Percentiles rank a stretch among this genome's conserved stretches.
These are phyloP conservation scores for Penicillium goetzii DNA, from an alignment of 495 filamentous ascomycete genomes.

Conservation along the genomic window DNA sequence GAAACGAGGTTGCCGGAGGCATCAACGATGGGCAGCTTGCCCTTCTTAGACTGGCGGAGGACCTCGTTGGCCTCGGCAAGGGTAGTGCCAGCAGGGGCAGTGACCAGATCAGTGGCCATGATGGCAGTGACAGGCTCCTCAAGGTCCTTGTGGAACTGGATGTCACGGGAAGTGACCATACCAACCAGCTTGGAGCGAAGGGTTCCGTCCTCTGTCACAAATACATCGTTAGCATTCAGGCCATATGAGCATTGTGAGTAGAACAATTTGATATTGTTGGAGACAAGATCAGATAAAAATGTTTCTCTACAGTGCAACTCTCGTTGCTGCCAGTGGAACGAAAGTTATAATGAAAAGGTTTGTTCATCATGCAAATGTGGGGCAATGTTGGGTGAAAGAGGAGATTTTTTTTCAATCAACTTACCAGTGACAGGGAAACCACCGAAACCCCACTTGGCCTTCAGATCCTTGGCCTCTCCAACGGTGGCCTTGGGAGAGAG, in stretches of 20 bases:
- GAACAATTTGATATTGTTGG: conserved; percentile 18
- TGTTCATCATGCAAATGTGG: conserved; percentile 68
- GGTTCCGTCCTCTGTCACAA: conserved; percentile 76
- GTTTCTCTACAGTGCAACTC: conserved; percentile 80
- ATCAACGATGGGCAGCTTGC: conserved; percentile 97
- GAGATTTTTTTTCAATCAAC: conserved; percentile 39
- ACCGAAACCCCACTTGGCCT: conserved; percentile 98
- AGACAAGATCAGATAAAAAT: conserved; percentile 46
- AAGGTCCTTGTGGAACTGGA: conserved; percentile 82
- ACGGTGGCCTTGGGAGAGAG: conserved; percentile 86
- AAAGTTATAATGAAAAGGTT: conserved; percentile 89
- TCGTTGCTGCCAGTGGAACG: conserved; percentile 95
- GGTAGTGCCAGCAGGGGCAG: conserved; percentile 81
- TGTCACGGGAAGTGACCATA: conserved; percentile 96
- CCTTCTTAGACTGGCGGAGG: conserved; percentile 94
- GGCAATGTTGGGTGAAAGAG: conserved; percentile 20
- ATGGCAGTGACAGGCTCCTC: conserved; percentile 79
- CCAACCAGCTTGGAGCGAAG: conserved; percentile 93
- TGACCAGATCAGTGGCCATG: conserved; percentile 96
- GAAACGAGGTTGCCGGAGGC: conserved; percentile 83
- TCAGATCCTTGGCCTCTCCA: conserved; percentile 86
- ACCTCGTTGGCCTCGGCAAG: conserved; percentile 90
- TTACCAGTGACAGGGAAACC: conserved; percentile 98
- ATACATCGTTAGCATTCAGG: conserved; percentile 33
- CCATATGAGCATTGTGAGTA: conserved; percentile 35